Percentiles rank a stretch among this genome's conserved stretches.
Evolutionary conservation across 2,329 filamentous ascomycete genomes (phyloP).

Genomic region (Xylariaceae sp.): DNA sequence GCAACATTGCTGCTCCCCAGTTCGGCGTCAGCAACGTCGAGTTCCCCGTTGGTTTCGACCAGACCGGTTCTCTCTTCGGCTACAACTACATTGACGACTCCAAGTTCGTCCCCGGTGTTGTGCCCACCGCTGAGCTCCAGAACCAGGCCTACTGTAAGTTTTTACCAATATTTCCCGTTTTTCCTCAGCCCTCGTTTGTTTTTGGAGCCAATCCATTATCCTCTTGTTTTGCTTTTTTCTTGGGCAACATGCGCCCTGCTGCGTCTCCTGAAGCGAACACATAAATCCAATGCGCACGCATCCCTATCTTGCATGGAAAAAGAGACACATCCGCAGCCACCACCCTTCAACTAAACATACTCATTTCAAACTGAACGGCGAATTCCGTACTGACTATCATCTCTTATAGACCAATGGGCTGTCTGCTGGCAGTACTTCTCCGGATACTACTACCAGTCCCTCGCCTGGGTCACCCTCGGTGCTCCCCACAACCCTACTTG

Average conservation of each 20-base stretch:
- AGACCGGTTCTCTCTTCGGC: slow-evolving; percentile 28
- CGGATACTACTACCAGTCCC: slow-evolving; percentile 33
- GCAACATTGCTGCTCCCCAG: slow-evolving; percentile 31
- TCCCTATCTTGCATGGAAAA: background rate
- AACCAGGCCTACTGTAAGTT: slow-evolving; percentile 23
- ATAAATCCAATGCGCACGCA: background rate
- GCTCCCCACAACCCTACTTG: slow-evolving; percentile 36
- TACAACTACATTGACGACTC: slow-evolving; percentile 29
- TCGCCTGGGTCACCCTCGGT: slow-evolving; percentile 30
- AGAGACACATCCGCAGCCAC: background rate
- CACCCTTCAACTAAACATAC: background rate
- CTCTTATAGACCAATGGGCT: slow-evolving; percentile 30
- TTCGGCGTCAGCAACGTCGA: slow-evolving; percentile 23
- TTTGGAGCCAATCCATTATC: background rate
- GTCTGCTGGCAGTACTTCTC: slow-evolving; percentile 33
- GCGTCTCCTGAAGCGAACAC: background rate
- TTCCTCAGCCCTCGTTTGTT: background rate
- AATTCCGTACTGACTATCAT: background rate
- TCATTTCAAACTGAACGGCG: background rate
- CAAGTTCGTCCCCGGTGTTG: slow-evolving; percentile 22
- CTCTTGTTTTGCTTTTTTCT: background rate
- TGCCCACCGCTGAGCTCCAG: slow-evolving; percentile 10
- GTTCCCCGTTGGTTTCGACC: slow-evolving; percentile 30
- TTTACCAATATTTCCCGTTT: background rate
- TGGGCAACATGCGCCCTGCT: background rate